Evolutionary conservation across 768 basidiomycete species (phyloP).

Genomic region (Hydnum rufescens): DNA sequence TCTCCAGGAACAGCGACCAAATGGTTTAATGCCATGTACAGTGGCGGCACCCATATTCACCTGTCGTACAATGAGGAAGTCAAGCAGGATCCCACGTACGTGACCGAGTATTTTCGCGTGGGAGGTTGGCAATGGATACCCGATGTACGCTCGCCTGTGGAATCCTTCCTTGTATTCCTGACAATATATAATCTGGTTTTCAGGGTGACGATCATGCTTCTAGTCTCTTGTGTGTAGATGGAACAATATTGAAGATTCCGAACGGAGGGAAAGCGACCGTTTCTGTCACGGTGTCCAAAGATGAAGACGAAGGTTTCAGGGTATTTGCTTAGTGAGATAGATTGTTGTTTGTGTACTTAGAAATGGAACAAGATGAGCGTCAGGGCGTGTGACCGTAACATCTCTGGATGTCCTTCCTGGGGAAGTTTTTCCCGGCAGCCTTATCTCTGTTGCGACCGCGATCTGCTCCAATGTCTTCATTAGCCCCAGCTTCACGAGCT

Average conservation of each 20-base stretch:
- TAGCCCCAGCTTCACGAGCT: background rate
- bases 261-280: constrained; percentile 38
- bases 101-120: constrained; percentile 64
- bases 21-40: constrained; percentile 53
- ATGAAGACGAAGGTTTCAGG: background rate
- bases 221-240: constrained; percentile 65
- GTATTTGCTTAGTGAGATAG: background rate
- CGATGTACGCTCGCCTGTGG: constrained; percentile 21
- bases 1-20: constrained; percentile 30
- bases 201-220: constrained; percentile 37
- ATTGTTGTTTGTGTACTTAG: too few species aligned
- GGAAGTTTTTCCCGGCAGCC: background rate
- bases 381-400: too few species aligned
- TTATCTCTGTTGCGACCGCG: background rate
- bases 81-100: constrained; percentile 21
- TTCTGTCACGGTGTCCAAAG: constrained; percentile 12
- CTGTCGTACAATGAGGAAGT: constrained; percentile 32
- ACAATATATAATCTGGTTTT: constrained; percentile 20
- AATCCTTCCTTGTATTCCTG: constrained; percentile 1
- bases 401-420: too few species aligned
- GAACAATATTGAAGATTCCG: constrained; percentile 44
- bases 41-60: constrained; percentile 49
- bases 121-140: constrained; percentile 78
- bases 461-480: background rate
- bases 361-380: too few species aligned